Evolutionary conservation across 495 filamentous ascomycete genomes (phyloP).

Genomic region (Neurospora sp.): DNA sequence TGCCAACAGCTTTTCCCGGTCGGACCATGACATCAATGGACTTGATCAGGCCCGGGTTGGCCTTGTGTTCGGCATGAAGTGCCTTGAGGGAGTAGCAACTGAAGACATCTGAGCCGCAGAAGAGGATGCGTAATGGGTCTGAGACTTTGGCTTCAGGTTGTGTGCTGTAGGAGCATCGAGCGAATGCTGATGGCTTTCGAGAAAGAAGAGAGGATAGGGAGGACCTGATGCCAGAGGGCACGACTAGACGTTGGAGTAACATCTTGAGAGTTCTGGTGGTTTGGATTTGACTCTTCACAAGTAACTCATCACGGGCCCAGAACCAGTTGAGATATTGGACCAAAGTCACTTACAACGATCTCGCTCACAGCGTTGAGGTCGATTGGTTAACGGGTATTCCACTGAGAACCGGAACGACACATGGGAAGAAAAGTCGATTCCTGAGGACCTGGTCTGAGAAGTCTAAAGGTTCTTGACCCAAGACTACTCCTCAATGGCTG

Average conservation of each 20-base stretch:
- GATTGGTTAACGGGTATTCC: background rate
- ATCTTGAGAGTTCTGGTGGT: background rate
- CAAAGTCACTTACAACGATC: background rate
- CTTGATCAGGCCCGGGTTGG: conserved; percentile 44
- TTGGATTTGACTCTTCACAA: background rate
- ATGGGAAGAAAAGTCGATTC: background rate
- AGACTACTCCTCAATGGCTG: background rate
- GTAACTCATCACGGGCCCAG: background rate
- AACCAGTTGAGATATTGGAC: background rate
- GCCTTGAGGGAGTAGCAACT: conserved; percentile 71
- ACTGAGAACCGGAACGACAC: background rate
- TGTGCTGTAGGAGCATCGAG: background rate
- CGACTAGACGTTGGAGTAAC: background rate
- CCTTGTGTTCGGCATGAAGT: conserved; percentile 49
- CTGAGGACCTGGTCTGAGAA: background rate
- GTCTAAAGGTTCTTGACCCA: background rate
- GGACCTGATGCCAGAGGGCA: background rate
- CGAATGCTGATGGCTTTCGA: background rate
- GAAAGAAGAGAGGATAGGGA: background rate
- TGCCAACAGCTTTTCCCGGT: conserved; percentile 63
- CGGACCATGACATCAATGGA: conserved; percentile 85
- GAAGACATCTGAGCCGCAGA: conserved; percentile 91
- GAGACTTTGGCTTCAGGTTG: conserved; percentile 11
- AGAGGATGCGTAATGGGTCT: conserved; percentile 75
- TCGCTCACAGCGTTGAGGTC: background rate